These are phyloP conservation scores for Pyrenochaeta sp. DNA, from an alignment of 2,329 filamentous ascomycete genomes.

Conservation along the genomic window DNA sequence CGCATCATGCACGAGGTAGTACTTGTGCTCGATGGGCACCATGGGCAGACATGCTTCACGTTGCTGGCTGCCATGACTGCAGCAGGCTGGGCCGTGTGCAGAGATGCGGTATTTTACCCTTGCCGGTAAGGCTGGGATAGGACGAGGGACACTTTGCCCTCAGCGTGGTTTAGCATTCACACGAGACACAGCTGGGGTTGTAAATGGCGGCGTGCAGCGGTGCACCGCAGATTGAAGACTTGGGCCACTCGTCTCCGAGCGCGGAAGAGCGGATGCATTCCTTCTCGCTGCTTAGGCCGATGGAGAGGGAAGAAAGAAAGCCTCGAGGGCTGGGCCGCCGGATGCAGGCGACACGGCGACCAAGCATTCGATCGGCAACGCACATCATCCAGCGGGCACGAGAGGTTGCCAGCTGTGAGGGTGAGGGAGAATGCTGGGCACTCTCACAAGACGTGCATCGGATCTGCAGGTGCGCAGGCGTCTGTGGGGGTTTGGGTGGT, in stretches of 20 bases:
- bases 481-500: conserved; percentile 23
- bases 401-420: too few species aligned
- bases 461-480: conserved; percentile 31
- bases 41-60: conserved; percentile 9
- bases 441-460: conserved; percentile 20
- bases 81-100: conserved; percentile 11
- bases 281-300: background rate
- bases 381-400: conserved; percentile 15
- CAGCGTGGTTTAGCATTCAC: conserved; percentile 4
- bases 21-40: conserved; percentile 3
- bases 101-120: conserved; percentile 28
- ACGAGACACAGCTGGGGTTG: conserved; percentile 12
- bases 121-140: conserved; percentile 8
- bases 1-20: too few species aligned
- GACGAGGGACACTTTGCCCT: conserved; percentile 10
- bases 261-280: conserved; percentile 3
- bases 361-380: conserved; percentile 17
- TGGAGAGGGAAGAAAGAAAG: background rate
- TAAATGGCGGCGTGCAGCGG: too few species aligned
- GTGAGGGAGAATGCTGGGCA: conserved; percentile 3
- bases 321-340: conserved; percentile 1
- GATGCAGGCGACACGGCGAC: background rate
- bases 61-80: conserved; percentile 14
- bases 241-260: background rate
- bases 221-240: background rate